Base-by-base conservation (phyloP, 2,329 filamentous ascomycete species). In the Rutstroemia sp. region DNA sequence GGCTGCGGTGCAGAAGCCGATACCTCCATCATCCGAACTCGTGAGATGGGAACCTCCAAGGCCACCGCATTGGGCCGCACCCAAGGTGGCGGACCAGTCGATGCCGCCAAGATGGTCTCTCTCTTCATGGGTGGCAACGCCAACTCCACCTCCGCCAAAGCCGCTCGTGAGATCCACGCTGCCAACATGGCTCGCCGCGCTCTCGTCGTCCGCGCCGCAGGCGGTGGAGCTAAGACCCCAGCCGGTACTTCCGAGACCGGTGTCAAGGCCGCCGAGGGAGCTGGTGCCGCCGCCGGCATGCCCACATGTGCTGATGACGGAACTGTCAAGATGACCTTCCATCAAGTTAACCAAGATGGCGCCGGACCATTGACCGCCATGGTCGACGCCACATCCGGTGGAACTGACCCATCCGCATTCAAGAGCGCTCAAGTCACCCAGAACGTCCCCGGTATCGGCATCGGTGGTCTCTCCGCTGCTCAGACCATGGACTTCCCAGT, bases 121-220 rank as follows among this genome's bases (percentile, higher is more conserved):
- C 76, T 68, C 68, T 87, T 87, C 73, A 84, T 87, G 79, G 76
- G 76, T 37, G 67, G 58, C n/a, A 68, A 71, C 21, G 69, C 71
- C 12, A 71, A 70, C 3, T 65, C 67, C 30, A 69, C 72, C 34
- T 68, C 68, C 9, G 75, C 76, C n/a, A 68, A 72, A n/a, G 74
- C 76, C 34, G 84, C 89, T n/a, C 81, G 92, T 27, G 76, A 86
- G 53, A 83, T 96, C 10, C 86, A 94, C 67, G 78, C 89, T 65
- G 79, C 78, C 63, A 85, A 92, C 61, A 76, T 68, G 72, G 56
- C 68, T 74, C 59, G 72, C 51, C 71, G 72, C 34, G 56, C 64
- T 44, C 60, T 69, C 63, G 58, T 63, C 51, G 53, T 58, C 47
- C 63, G 60, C 69, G 68, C 49, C 64, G 69, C 63, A 44, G 66